phyloP scores from a whole-genome alignment of 73 alveolate species.

The Symbiodinium pilosum region DNA sequence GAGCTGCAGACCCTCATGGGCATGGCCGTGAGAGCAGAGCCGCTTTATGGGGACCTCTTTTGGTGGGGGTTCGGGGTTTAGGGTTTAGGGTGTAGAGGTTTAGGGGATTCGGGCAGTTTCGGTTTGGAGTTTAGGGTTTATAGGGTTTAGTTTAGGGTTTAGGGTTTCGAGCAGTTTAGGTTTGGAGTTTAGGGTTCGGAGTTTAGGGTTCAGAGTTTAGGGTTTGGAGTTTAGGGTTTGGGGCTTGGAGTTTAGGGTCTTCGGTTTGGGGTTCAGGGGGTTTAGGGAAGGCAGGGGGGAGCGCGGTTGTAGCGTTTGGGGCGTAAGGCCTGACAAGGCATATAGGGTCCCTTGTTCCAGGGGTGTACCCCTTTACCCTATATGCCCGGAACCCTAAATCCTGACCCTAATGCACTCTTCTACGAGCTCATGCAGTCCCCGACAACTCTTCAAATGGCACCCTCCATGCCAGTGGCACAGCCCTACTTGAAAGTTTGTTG shows the following conservation, averaged over 20 bases:
- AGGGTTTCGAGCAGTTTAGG: not conserved
- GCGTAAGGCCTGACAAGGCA: too few relatives aligned
- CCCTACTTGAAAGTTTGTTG: too few relatives aligned
- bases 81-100: not conserved
- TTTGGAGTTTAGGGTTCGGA: not conserved
- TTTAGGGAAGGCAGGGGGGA: too few relatives aligned
- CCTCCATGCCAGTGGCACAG: too few relatives aligned
- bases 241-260: not conserved
- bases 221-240: not conserved
- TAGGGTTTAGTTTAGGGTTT: not conserved
- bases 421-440: too few relatives aligned
- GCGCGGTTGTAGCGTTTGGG: too few relatives aligned
- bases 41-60: slow-evolving; percentile 37
- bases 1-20: slow-evolving; percentile 69
- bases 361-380: too few relatives aligned
- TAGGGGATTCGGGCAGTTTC: not conserved
- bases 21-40: slow-evolving; percentile 75
- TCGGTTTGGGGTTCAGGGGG: too few relatives aligned
- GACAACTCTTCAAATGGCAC: too few relatives aligned
- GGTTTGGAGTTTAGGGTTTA: not conserved
- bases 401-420: too few relatives aligned
- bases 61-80: not conserved
- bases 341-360: too few relatives aligned
- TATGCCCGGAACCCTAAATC: too few relatives aligned
- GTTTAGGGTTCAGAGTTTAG: not conserved